phyloP scores from a whole-genome alignment of 139 green algal species.

The Klebsormidium nitens region DNA sequence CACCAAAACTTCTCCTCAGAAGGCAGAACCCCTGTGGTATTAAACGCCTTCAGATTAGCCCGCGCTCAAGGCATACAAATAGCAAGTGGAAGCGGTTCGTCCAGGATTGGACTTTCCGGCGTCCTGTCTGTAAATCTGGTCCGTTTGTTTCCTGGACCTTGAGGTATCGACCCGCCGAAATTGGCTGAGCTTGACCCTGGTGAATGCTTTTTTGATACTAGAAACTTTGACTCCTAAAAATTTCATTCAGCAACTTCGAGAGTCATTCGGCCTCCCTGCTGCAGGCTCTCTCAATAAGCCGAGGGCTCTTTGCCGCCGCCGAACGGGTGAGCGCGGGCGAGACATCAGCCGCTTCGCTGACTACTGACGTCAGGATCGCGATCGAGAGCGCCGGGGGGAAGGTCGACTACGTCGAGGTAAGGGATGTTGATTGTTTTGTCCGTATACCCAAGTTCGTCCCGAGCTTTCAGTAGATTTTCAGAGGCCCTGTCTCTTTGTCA shows the following conservation, averaged over 20 bases:
- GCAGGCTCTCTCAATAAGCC: conserved; percentile 34
- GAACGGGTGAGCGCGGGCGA: neutral
- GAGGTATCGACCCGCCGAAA: neutral
- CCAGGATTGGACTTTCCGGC: neutral
- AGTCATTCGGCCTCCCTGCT: neutral
- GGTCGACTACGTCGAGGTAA: conserved; percentile 84
- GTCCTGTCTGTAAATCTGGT: neutral
- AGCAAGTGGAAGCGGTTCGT: neutral
- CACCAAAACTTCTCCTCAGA: too few species aligned
- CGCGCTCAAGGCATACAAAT: neutral
- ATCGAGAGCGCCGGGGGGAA: conserved; percentile 55
- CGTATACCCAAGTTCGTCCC: neutral
- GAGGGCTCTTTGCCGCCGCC: conserved; percentile 24
- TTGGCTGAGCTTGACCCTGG: neutral
- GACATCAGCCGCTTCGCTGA: neutral
- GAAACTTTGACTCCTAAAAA: too few species aligned
- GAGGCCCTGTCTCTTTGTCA: neutral
- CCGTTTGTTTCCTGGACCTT: neutral
- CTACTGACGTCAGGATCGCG: neutral
- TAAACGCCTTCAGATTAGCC: neutral
- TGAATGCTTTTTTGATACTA: too few species aligned
- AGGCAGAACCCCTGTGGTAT: conserved; percentile 45
- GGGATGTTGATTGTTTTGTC: neutral
- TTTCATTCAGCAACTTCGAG: neutral
- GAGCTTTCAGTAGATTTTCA: neutral